Conservation (phyloP, 2,329 filamentous ascomycete species). For the Sordariomycetes sp. region DNA sequence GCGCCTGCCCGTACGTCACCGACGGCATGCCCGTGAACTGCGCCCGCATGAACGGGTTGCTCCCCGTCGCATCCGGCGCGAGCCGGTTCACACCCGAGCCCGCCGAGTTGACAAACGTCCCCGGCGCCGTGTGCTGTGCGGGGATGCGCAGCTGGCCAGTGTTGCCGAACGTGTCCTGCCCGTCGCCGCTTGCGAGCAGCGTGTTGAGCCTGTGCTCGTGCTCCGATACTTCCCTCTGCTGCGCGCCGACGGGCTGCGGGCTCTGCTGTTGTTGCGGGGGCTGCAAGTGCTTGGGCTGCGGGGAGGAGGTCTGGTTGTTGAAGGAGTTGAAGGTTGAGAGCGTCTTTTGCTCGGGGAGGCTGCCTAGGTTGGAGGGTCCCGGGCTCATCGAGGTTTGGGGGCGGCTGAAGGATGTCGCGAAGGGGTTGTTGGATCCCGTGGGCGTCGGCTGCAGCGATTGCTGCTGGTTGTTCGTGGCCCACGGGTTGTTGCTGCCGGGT, state of each 20-base stretch:
- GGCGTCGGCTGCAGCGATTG: conserved; percentile 65
- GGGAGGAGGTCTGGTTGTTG: not conserved
- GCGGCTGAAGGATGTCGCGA: conserved; percentile 60
- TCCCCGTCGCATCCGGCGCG: conserved; percentile 59
- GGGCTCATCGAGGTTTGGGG: conserved; percentile 33
- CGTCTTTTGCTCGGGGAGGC: conserved; percentile 74
- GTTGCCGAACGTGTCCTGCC: conserved; percentile 95
- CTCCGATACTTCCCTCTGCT: conserved; percentile 43
- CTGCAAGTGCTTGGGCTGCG: conserved; percentile 29
- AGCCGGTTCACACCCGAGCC: conserved; percentile 65
- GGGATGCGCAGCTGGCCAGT: conserved; percentile 93
- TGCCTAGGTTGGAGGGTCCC: conserved; percentile 57
- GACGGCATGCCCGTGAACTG: conserved; percentile 71
- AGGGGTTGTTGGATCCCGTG: conserved; percentile 96
- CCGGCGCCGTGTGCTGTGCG: conserved; percentile 89
- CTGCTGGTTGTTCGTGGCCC: conserved; percentile 51
- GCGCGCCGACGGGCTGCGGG: conserved; percentile 26
- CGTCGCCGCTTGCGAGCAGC: conserved; percentile 75
- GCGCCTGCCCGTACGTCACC: conserved; percentile 40
- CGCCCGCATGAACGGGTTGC: conserved; percentile 78
- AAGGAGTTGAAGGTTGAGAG: conserved; percentile 34
- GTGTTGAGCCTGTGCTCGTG: conserved; percentile 71
- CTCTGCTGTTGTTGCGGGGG: conserved; percentile 28
- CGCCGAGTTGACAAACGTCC: conserved; percentile 92
- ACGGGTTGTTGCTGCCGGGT: conserved; percentile 87